Evolutionary conservation across 106 monocot genomes (phyloP).

Genomic region (Xerophyta viscosa): DNA sequence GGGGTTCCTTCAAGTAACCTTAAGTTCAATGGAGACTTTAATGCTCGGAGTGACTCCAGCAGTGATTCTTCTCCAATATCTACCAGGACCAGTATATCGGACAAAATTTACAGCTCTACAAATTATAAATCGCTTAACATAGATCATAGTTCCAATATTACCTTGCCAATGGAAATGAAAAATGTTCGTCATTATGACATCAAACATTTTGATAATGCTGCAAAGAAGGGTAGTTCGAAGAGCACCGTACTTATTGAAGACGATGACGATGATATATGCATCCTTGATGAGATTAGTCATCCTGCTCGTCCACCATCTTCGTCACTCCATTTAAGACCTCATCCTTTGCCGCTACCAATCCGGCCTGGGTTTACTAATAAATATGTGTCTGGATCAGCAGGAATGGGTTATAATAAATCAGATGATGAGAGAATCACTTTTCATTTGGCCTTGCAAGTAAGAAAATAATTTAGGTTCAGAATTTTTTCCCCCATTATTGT

Average conservation of each 20-base stretch:
- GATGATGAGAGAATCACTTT: slow-evolving; percentile 65
- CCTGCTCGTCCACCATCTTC: background rate
- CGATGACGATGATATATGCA: slow-evolving; percentile 54
- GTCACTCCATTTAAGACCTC: slow-evolving; percentile 1
- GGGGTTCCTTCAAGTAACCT: slow-evolving; percentile 13
- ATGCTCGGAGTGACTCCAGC: slow-evolving; percentile 34
- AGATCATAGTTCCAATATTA: slow-evolving; percentile 12
- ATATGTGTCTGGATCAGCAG: slow-evolving; percentile 12
- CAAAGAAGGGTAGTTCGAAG: slow-evolving; percentile 9
- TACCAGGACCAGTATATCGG: slow-evolving; percentile 23
- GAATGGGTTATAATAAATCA: slow-evolving; percentile 24
- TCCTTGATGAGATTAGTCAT: slow-evolving; percentile 59
- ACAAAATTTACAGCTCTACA: slow-evolving; percentile 13
- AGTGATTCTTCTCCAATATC: slow-evolving; percentile 52
- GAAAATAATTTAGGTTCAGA: background rate
- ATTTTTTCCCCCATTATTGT: background rate
- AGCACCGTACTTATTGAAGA: slow-evolving; percentile 21
- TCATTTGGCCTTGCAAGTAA: slow-evolving; percentile 74
- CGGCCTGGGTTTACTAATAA: slow-evolving; percentile 17
- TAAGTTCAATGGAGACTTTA: slow-evolving; percentile 16
- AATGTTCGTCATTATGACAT: slow-evolving; percentile 7
- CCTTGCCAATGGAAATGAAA: slow-evolving; percentile 12
- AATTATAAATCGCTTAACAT: slow-evolving; percentile 12
- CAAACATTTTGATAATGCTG: background rate
- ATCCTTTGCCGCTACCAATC: slow-evolving; percentile 7